phyloP scores from a whole-genome alignment of 306 rosid species.

The Styphnolobium japonicum region DNA sequence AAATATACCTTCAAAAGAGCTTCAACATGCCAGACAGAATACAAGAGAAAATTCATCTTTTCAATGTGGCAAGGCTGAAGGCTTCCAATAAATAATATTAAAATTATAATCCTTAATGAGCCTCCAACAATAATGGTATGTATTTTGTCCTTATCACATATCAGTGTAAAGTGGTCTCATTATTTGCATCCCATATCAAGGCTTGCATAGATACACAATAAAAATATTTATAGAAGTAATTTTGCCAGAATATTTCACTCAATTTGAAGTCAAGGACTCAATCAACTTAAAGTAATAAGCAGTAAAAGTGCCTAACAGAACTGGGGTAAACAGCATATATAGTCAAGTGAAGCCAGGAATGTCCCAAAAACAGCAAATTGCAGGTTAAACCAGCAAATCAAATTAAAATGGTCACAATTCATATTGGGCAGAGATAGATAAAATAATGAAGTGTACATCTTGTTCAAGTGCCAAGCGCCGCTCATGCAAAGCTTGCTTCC shows the following conservation, averaged over 20 bases:
- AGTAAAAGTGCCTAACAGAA: neutral
- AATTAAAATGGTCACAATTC: neutral
- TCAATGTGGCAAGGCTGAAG: neutral
- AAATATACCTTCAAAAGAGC: too few species aligned
- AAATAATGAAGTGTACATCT: slow-evolving; percentile 59
- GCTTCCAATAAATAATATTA: neutral
- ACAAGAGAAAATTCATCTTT: neutral
- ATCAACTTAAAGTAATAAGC: neutral
- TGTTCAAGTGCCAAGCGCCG: slow-evolving; percentile 98
- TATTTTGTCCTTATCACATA: neutral
- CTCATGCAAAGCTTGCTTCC: slow-evolving; percentile 99
- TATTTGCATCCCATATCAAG: neutral
- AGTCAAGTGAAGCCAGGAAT: too few species aligned
- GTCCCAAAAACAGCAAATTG: neutral
- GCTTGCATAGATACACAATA: neutral
- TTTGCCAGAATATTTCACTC: neutral
- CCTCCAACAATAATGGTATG: neutral
- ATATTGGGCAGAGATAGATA: neutral
- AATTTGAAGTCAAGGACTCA: neutral
- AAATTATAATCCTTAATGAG: neutral
- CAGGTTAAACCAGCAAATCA: slow-evolving; percentile 4
- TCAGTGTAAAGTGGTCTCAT: neutral
- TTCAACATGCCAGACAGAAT: neutral
- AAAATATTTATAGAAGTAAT: neutral
- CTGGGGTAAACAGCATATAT: neutral